Evolutionary conservation across 2,329 filamentous ascomycete genomes (phyloP), one percentile per base, ranked within the genome.

Genomic region (Fusarium protoensiforme): DNA sequence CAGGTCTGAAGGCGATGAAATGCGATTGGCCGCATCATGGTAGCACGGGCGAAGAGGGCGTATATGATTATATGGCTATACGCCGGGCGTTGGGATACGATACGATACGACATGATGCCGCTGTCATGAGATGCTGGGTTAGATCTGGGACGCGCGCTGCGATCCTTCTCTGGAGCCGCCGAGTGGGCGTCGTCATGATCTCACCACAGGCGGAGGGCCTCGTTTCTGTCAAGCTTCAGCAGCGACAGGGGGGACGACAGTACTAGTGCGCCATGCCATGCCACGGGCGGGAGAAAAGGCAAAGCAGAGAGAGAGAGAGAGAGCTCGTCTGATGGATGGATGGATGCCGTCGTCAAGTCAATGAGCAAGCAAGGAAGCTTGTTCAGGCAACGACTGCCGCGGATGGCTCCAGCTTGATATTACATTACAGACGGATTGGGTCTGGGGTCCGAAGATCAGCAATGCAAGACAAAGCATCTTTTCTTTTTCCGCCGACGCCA

Each of bases 61-160:
- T 64, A 31, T 7, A 38, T n/a, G 46, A 13, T 41, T 53, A 38
- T 62, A 64, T n/a, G 46, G 16, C 48, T 53, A 38, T 62, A 64
- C 65, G 64, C 71, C 16, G 51, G 61, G 72, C 59, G 65, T 67
- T 68, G 61, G 36, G 27, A 67, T 31, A 63, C 58, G 65, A 67
- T 31, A 63, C 58, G 65, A 54, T 53, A 46, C 68, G 48, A 65
- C 64, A 74, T 66, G 61, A 74, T 69, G 59, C 41, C 58, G 43
- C 48, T 67, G 71, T 74, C 71, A 74, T 69, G 61, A 73, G 71
- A 73, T 74, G 63, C 56, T 61, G 56, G 27, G 41, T 53, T 51
- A 60, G 60, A 68, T 68, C 58, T 74, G 29, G 29, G 41, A 38
- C 43, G 53, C 39, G 59, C 59, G 57, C 56, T 64, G 67, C 59